Conservation (phyloP, 805 yeast genomes). For the Saturnispora diversa region DNA sequence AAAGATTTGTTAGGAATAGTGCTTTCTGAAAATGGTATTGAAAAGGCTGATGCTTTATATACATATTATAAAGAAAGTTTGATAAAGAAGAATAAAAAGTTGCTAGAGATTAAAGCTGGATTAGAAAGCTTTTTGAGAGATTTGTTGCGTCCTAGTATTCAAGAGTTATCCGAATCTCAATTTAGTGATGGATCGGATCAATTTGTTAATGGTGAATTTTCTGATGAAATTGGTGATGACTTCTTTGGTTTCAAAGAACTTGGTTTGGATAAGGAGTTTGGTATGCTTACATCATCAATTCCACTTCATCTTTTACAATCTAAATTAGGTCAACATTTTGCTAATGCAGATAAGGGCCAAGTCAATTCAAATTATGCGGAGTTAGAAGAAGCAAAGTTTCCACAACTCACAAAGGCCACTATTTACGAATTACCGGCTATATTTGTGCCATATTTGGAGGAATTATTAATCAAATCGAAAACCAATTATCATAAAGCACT, state of each 20-base stretch:
- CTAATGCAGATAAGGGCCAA: conserved; percentile 36
- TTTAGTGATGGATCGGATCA: conserved; percentile 91
- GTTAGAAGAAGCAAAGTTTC: conserved; percentile 47
- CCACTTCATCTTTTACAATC: conserved; percentile 86
- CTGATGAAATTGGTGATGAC: conserved; percentile 91
- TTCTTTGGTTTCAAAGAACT: conserved; percentile 94
- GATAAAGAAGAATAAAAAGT: conserved; percentile 56
- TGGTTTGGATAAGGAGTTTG: conserved; percentile 89
- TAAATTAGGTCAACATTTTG: conserved; percentile 52
- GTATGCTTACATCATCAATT: conserved; percentile 71
- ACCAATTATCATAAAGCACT: conserved; percentile 35
- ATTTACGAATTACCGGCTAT: conserved; percentile 49
- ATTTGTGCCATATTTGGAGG: conserved; percentile 46
- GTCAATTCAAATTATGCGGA: conserved; percentile 57
- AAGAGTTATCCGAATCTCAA: conserved; percentile 61
- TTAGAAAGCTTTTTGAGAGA: conserved; percentile 69
- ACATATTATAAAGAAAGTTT: conserved; percentile 68
- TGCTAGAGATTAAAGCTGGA: conserved; percentile 59
- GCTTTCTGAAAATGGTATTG: conserved; percentile 79
- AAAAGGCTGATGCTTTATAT: conserved; percentile 67
- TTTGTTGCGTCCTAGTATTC: conserved; percentile 70
- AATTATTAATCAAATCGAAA: conserved; percentile 36
- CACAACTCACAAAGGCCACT: conserved; percentile 44
- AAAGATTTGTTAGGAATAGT: conserved; percentile 51
- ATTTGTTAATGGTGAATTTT: conserved; percentile 89